Base-by-base conservation (phyloP, 2,329 filamentous ascomycete genomes). In the Alternaria sp. region DNA sequence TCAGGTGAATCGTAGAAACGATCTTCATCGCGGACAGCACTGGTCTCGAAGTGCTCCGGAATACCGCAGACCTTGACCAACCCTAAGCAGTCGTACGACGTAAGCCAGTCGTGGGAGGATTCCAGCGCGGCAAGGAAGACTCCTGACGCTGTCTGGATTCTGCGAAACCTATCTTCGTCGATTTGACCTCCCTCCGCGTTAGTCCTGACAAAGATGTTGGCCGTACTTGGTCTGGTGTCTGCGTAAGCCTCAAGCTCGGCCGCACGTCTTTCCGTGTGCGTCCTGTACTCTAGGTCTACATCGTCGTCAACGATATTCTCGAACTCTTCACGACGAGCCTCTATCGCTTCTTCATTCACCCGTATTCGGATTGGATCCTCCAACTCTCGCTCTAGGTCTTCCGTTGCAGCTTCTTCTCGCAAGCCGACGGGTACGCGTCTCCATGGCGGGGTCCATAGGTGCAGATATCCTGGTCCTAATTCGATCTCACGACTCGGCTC, bases 51-150 rank as follows among this genome's bases (percentile, higher is more conserved):
- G n/a, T 58, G 15, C 30, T 44, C 15, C 2, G 44, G 37, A 14
- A 60, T 15, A n/a, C 33, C 23, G 20, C 55, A 18, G 9, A 6
- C 15, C 8, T 28, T 57, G 12, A 66, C 55, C 4, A 12, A 18
- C 10, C 58, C 61, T 3, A 66, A 30, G 14, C 37, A 49, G 46
- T 67, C 66, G 26, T 55, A 68, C 3, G 66, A 68, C 5, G 64
- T 68, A 26, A 33, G 50, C 63, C 64, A 68, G n/a, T 66, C 66
- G 23, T 51, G 37, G 2, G 63, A 58, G 0, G 41, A 33, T 10
- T 68, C 66, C 2, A 46, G 45, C 6, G 66, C 64, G 2, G 64
- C 33, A 15, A 66, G 30, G 28, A 61, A 66, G 9, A 68, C 26
- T 7, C 65, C 63, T 4, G 55, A 21, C 6, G 10, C 18, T 8